Conservation (phyloP, 2,329 filamentous ascomycete species). For the Seiridium cupressi region DNA sequence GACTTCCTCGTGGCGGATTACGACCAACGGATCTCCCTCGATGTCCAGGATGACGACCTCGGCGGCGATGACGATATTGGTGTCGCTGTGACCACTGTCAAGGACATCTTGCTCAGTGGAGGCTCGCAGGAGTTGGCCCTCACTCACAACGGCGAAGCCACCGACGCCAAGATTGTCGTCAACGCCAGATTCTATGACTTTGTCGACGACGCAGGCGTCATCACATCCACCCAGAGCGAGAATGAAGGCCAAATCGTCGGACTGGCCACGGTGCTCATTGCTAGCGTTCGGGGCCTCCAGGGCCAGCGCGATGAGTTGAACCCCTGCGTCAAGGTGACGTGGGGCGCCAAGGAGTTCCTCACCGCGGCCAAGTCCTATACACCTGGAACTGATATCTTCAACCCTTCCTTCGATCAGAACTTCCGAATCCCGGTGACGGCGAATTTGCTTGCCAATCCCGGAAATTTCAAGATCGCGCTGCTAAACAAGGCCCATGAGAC, state of each 20-base stretch:
- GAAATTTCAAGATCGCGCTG: conserved; percentile 30
- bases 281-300: conserved; percentile 37
- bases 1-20: conserved; percentile 45
- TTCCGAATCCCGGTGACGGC: conserved; percentile 39
- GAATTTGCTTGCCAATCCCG: conserved; percentile 22
- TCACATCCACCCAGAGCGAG: conserved; percentile 25
- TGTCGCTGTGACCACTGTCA: conserved; percentile 27
- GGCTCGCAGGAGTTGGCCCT: conserved; percentile 39
- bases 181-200: conserved; percentile 40
- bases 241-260: conserved; percentile 33
- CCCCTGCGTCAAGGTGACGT: conserved; percentile 42
- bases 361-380: conserved; percentile 40
- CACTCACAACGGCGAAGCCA: conserved; percentile 33
- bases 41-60: conserved; percentile 43
- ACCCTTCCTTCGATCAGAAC: conserved; percentile 43
- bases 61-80: conserved; percentile 49
- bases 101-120: conserved; percentile 34
- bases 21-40: conserved; percentile 38
- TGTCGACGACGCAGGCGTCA: conserved; percentile 28
- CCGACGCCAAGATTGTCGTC: conserved; percentile 32
- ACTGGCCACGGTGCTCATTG: conserved; percentile 40
- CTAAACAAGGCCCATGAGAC: conserved; percentile 32
- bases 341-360: conserved; percentile 37
- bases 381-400: conserved; percentile 45
- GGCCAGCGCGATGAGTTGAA: conserved; percentile 41